Base-by-base conservation (phyloP, 2,329 filamentous ascomycete species). In the Colletotrichum tofieldiae region DNA sequence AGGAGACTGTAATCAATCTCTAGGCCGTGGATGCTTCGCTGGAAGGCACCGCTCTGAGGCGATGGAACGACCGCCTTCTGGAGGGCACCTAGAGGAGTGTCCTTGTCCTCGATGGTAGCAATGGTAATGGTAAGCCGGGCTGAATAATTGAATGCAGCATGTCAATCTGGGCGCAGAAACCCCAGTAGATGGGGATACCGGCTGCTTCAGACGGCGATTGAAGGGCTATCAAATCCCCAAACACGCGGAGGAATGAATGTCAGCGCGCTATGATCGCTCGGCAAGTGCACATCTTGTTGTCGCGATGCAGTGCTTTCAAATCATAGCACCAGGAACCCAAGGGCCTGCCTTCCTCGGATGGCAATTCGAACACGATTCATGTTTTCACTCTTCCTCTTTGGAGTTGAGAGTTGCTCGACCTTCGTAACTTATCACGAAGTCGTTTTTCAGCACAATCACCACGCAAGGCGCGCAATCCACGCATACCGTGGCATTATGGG, bases 1-100 rank as follows among this genome's bases (percentile, higher is more conserved):
- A 92, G 80, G 82, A 83, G 77, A 83, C 94, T 73, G 91, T 94
- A 82, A 83, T 94, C 80, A 89, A 94, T 71, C 88, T 94, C 73
- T 93, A 90, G 74, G 93, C 91, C 71, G 86, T 89, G 79, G 81
- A 79, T 77, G 81, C 83, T 79, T 76, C 79, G 11, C 77, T 78
- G 76, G 79, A 82, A 63, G 79, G 77, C 43, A 79, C 77, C 8
- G 64, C 75, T 9, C 70, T 78, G 52, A 76, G 78, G 73, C 73
- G 79, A 41, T 84, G 82, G 82, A 79, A 82, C 0, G 63, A 77
- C 20, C 80, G 81, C 74, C 68, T 84, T 12, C 79, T 82, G 12
- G 75, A 67, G 5, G 80, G 81, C 12, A 83, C 81, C 58, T 77
- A 74, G 45, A 74, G 76, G 75, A 77, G 78, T 77, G 37, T 7